Evolutionary conservation across 2,329 filamentous ascomycete species (phyloP).

Genomic region (Cladophialophora psammophila): DNA sequence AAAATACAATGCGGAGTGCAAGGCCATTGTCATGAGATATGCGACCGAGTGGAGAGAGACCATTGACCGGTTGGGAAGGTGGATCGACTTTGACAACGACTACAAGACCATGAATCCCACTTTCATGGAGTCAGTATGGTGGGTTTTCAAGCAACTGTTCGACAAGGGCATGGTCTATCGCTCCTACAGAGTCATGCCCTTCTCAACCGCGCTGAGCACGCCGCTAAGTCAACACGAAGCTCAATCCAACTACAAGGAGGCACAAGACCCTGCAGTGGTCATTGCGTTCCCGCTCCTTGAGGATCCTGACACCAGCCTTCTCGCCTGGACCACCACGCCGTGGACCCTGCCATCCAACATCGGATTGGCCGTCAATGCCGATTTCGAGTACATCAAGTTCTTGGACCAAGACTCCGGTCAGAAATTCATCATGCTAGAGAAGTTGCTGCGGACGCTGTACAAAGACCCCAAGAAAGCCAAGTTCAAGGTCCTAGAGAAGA

Average conservation of each 20-base stretch:
- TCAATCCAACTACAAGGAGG: slow-evolving; percentile 87
- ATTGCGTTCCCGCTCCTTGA: slow-evolving; percentile 80
- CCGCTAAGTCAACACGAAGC: slow-evolving; percentile 88
- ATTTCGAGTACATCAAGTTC: slow-evolving; percentile 83
- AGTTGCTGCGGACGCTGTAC: slow-evolving; percentile 77
- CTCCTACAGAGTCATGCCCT: slow-evolving; percentile 86
- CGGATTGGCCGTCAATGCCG: slow-evolving; percentile 74
- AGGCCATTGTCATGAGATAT: slow-evolving; percentile 87
- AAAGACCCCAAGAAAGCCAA: slow-evolving; percentile 94
- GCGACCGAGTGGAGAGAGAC: slow-evolving; percentile 81
- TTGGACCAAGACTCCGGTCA: slow-evolving; percentile 77
- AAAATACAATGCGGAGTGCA: slow-evolving; percentile 86
- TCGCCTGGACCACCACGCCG: slow-evolving; percentile 86
- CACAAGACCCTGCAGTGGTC: slow-evolving; percentile 83
- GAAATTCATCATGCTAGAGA: slow-evolving; percentile 80
- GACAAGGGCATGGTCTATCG: slow-evolving; percentile 85
- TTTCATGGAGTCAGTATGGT: slow-evolving; percentile 93
- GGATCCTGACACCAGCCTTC: slow-evolving; percentile 72
- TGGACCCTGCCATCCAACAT: slow-evolving; percentile 80
- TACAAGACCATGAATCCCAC: slow-evolving; percentile 92
- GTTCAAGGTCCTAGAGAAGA: slow-evolving; percentile 75
- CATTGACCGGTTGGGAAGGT: slow-evolving; percentile 81
- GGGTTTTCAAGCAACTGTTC: slow-evolving; percentile 88
- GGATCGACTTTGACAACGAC: slow-evolving; percentile 94
- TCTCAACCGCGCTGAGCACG: slow-evolving; percentile 83